These are phyloP conservation scores for Aspergillus heteromorphus DNA, from an alignment of 495 filamentous ascomycete species.

Conservation along the genomic window DNA sequence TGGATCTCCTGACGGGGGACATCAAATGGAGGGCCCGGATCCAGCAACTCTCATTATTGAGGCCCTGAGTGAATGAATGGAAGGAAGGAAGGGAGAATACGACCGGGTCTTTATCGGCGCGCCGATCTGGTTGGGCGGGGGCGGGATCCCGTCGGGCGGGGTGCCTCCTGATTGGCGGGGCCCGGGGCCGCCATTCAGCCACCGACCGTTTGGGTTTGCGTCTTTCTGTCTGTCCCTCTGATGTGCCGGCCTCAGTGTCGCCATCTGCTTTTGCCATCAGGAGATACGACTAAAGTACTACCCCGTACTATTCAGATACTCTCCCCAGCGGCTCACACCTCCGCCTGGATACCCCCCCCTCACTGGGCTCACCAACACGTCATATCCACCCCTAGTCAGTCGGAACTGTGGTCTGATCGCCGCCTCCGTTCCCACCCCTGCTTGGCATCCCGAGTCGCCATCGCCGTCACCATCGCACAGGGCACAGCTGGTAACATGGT, in stretches of 20 bases:
- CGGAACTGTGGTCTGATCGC: conserved; percentile 57
- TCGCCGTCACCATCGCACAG: conserved; percentile 58
- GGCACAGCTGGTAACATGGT: conserved; percentile 42
- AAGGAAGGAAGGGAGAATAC: no score
- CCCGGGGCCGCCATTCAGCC: not conserved
- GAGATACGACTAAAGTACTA: no score
- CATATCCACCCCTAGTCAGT: conserved; percentile 67
- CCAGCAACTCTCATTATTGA: not conserved
- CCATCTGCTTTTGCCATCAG: no score
- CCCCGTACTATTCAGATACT: not conserved
- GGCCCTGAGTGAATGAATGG: not conserved
- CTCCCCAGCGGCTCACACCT: conserved; percentile 48
- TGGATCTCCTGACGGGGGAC: no score
- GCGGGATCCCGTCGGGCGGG: not conserved
- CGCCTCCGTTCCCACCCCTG: conserved; percentile 60
- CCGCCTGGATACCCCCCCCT: conserved; percentile 51
- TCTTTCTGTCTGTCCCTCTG: not conserved
- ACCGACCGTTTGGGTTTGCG: not conserved
- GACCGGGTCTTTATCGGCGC: no score
- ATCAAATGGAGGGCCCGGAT: no score
- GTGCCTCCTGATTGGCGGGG: not conserved
- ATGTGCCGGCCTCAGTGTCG: not conserved
- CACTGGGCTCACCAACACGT: conserved; percentile 53
- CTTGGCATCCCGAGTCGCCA: conserved; percentile 65
- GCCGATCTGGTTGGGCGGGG: not conserved